Conservation (phyloP, 345 rosid species). For the Aurinia saxatilis region DNA sequence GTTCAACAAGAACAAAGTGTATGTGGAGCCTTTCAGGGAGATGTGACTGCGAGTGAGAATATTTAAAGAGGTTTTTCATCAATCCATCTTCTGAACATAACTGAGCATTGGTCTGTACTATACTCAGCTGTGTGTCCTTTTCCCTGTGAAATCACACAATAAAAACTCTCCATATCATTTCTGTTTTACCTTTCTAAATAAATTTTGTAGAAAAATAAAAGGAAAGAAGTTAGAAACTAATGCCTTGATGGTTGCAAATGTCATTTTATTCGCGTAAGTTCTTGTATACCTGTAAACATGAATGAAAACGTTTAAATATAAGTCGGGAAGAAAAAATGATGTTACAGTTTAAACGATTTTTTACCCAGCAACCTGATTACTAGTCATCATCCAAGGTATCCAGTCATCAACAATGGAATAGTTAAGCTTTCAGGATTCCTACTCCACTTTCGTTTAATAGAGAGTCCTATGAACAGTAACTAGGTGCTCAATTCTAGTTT, state of each 20-base stretch:
- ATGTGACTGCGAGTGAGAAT: not conserved
- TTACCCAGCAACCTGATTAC: slow-evolving; percentile 50
- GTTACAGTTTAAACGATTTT: not conserved
- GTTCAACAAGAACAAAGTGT: too few species aligned
- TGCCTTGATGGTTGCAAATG: slow-evolving; percentile 75
- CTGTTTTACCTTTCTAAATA: not conserved
- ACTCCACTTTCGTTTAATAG: too few species aligned
- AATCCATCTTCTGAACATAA: slow-evolving; percentile 25
- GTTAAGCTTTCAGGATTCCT: slow-evolving; percentile 44
- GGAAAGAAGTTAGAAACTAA: not conserved
- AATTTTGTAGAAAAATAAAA: too few species aligned
- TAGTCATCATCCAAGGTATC: slow-evolving; percentile 47
- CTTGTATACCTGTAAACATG: slow-evolving; percentile 32
- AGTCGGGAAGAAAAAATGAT: not conserved
- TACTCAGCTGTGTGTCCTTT: slow-evolving; percentile 49
- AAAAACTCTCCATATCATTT: not conserved
- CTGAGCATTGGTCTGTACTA: slow-evolving; percentile 33
- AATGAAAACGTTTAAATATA: not conserved
- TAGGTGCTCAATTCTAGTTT: too few species aligned
- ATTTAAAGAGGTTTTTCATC: not conserved
- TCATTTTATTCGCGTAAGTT: slow-evolving; percentile 52
- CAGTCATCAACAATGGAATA: slow-evolving; percentile 48
- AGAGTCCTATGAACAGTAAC: too few species aligned
- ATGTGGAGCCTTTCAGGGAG: too few species aligned
- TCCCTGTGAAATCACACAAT: slow-evolving; percentile 26